These are phyloP conservation scores for Lachancea lanzarotensis DNA, from an alignment of 805 yeast species.

Conservation along the genomic window DNA sequence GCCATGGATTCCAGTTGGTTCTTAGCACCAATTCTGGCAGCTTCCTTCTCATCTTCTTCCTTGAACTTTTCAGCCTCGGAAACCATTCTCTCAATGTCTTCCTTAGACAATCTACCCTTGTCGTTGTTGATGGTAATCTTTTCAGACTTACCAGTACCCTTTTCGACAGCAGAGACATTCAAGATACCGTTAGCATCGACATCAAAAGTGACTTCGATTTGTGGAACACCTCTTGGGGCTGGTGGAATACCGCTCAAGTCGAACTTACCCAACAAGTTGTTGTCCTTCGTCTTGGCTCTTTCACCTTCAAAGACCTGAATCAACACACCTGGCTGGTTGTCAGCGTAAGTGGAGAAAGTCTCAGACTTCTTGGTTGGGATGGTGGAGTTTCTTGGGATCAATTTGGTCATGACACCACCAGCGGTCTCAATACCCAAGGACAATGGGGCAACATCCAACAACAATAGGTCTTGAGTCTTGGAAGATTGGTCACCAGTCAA, in stretches of 20 bases:
- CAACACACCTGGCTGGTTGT: conserved; percentile 99
- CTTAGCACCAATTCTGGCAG: conserved; percentile 88
- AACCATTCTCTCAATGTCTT: conserved; percentile 97
- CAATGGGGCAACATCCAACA: conserved; percentile 98
- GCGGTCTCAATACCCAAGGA: conserved; percentile 99
- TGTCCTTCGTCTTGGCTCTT: conserved; percentile 93
- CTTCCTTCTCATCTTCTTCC: conserved; percentile 94
- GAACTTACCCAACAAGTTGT: conserved; percentile 95
- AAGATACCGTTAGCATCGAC: conserved; percentile 96
- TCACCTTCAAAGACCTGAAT: conserved; percentile 99
- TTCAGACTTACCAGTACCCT: conserved; percentile 97
- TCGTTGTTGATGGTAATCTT: conserved; percentile 98
- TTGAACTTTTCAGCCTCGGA: conserved; percentile 96
- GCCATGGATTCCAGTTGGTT: conserved; percentile 95
- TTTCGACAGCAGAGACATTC: conserved; percentile 95
- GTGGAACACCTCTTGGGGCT: conserved; percentile 99
- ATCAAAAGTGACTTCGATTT: conserved; percentile 95
- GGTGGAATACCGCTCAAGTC: conserved; percentile 97
- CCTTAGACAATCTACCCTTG: conserved; percentile 97
- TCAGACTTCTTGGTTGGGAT: conserved; percentile 98
- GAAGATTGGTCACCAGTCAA: conserved; percentile 96
- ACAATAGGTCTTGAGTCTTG: conserved; percentile 93
- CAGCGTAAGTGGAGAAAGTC: conserved; percentile 96
- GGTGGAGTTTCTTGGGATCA: conserved; percentile 97
- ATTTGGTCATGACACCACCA: conserved; percentile 99